Conservation (phyloP, 1,139 yeast species). For the Candida sanyaensis region DNA sequence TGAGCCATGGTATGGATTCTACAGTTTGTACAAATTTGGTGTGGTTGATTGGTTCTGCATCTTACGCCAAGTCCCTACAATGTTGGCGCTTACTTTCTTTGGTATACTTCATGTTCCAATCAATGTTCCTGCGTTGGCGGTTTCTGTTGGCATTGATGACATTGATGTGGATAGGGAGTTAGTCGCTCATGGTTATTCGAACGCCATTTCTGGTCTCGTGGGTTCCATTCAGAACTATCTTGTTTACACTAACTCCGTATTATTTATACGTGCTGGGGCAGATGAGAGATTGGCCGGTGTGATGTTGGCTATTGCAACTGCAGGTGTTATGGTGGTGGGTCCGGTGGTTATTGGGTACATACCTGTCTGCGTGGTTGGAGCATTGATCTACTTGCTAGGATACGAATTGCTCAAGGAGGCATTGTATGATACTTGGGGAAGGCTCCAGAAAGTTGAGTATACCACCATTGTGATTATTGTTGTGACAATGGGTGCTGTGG, state of each 20-base stretch:
- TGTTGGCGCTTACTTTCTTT: slow-evolving; percentile 93
- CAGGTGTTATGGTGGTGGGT: slow-evolving; percentile 79
- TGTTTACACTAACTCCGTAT: slow-evolving; percentile 90
- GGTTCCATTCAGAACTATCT: slow-evolving; percentile 94
- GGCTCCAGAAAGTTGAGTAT: slow-evolving; percentile 76
- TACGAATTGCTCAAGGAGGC: slow-evolving; percentile 89
- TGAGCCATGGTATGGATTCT: slow-evolving; percentile 90
- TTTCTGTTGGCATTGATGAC: slow-evolving; percentile 82
- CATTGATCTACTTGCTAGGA: slow-evolving; percentile 85
- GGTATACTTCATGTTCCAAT: slow-evolving; percentile 96
- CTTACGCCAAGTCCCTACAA: slow-evolving; percentile 76
- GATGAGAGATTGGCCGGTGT: slow-evolving; percentile 87
- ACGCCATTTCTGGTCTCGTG: slow-evolving; percentile 74
- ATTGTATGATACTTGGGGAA: slow-evolving; percentile 78
- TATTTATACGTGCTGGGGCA: slow-evolving; percentile 93
- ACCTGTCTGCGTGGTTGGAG: slow-evolving; percentile 94
- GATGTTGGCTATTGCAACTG: slow-evolving; percentile 80
- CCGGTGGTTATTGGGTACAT: slow-evolving; percentile 92
- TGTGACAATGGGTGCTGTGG: slow-evolving; percentile 92
- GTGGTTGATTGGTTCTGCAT: slow-evolving; percentile 75
- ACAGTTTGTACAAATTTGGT: slow-evolving; percentile 66
- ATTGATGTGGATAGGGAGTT: slow-evolving; percentile 90
- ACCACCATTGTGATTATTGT: slow-evolving; percentile 82
- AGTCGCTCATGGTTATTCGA: slow-evolving; percentile 94
- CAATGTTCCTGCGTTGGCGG: slow-evolving; percentile 95